Percentiles rank a stretch among this genome's conserved stretches.
These are phyloP conservation scores for Parafenestella ontariensis DNA, from an alignment of 2,329 filamentous ascomycete species.

Conservation along the genomic window DNA sequence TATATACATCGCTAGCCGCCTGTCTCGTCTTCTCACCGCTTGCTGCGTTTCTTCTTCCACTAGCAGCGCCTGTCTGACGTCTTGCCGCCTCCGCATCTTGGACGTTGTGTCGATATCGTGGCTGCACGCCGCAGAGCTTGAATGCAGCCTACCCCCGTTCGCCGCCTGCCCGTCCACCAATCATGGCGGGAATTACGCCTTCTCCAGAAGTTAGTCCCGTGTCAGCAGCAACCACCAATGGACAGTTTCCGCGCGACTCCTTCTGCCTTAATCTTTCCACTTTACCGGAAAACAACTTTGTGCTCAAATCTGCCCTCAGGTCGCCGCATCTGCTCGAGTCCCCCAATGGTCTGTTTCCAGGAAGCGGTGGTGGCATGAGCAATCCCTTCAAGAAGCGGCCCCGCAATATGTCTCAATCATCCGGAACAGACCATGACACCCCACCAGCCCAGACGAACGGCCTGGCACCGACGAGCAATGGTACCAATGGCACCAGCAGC, in stretches of 20 bases:
- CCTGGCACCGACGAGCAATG: slow-evolving; percentile 40
- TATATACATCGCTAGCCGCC: slow-evolving; percentile 29
- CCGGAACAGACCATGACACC: slow-evolving; percentile 48
- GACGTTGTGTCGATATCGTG: slow-evolving; percentile 27
- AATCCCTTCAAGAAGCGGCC: slow-evolving; percentile 47
- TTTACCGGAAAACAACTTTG: slow-evolving; percentile 47
- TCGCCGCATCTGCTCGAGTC: slow-evolving; percentile 50
- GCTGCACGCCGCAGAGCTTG: slow-evolving; percentile 38
- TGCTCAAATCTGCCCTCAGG: slow-evolving; percentile 47
- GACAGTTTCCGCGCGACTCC: slow-evolving; percentile 47
- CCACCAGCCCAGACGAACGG: slow-evolving; percentile 37
- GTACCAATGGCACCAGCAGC: slow-evolving; percentile 25
- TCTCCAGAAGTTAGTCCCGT: slow-evolving; percentile 53
- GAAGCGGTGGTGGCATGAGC: slow-evolving; percentile 34
- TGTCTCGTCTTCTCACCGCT: slow-evolving; percentile 6
- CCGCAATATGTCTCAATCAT: slow-evolving; percentile 54
- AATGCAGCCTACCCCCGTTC: slow-evolving; percentile 38
- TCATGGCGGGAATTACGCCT: slow-evolving; percentile 50
- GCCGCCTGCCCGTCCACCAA: slow-evolving; percentile 42
- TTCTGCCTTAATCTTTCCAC: slow-evolving; percentile 51
- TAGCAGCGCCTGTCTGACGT: slow-evolving; percentile 3
- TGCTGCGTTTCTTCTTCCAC: slow-evolving; percentile 3
- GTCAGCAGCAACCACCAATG: slow-evolving; percentile 51
- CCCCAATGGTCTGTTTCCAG: slow-evolving; percentile 44
- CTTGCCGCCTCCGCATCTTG: slow-evolving; percentile 12